Conservation (phyloP, 2,329 filamentous ascomycete species). For the Alternaria consortialis region DNA sequence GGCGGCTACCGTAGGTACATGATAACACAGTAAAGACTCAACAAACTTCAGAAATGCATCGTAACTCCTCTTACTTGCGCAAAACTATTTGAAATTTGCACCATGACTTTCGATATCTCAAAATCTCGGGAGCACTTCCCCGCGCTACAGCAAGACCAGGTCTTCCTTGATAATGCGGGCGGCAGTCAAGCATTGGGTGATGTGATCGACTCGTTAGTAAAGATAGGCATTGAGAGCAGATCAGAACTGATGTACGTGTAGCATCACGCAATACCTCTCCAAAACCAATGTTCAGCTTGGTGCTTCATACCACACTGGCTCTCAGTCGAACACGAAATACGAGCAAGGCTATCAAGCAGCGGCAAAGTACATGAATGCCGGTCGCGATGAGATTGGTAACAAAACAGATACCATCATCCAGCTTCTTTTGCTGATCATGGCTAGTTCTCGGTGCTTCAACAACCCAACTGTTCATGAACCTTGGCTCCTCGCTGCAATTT, state of each 20-base stretch:
- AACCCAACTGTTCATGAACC: constrained; percentile 78
- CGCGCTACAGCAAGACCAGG: constrained; percentile 70
- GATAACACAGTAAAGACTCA: neutral
- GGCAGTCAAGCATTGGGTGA: constrained; percentile 74
- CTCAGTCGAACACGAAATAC: constrained; percentile 68
- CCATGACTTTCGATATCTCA: constrained; percentile 62
- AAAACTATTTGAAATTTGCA: neutral
- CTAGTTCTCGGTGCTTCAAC: constrained; percentile 75
- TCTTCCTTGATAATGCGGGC: constrained; percentile 82
- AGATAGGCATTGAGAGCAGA: neutral
- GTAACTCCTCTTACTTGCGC: neutral
- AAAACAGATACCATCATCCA: fast-evolving
- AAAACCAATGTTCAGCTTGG: constrained; percentile 79
- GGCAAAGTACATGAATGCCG: constrained; percentile 75
- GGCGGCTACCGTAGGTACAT: constrained; percentile 13
- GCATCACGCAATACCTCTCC: constrained; percentile 71
- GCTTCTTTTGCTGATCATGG: neutral
- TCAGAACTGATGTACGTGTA: constrained; percentile 11
- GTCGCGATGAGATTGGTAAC: constrained; percentile 70
- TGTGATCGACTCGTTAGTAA: constrained; percentile 70
- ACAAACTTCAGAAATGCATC: neutral
- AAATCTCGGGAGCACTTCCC: constrained; percentile 71
- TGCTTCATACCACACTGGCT: constrained; percentile 70
- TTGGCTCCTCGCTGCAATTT: constrained; percentile 53
- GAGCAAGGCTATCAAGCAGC: constrained; percentile 69